phyloP scores from a whole-genome alignment of 208 protist genomes.

The Leishmania braziliensis region DNA sequence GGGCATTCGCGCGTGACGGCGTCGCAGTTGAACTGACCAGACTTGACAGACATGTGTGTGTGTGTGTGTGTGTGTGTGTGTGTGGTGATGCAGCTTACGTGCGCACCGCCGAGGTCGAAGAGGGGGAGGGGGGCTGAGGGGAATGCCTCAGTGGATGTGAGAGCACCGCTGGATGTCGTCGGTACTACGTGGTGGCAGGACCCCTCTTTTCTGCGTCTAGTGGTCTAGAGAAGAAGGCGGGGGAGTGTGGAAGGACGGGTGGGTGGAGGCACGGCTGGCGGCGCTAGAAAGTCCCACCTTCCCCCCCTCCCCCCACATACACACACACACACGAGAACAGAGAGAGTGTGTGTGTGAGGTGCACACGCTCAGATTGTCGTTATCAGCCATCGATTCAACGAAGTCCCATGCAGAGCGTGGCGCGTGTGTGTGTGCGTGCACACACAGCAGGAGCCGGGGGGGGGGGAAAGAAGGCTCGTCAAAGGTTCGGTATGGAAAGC shows the following conservation, averaged over 20 bases:
- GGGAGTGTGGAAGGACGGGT: neutral
- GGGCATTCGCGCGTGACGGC: conserved; percentile 60
- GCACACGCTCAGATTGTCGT: neutral
- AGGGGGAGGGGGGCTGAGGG: neutral
- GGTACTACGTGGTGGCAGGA: neutral
- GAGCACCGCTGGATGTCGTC: neutral
- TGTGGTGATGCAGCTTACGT: neutral
- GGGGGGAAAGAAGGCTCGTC: neutral
- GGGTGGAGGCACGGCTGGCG: neutral
- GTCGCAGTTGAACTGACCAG: conserved; percentile 67
- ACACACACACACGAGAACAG: neutral
- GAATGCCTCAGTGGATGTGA: neutral
- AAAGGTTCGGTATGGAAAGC: neutral
- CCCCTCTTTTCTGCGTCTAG: too few species aligned
- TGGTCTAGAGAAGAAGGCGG: neutral
- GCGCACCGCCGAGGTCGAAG: neutral
- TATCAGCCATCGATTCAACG: neutral
- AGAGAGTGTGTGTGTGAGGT: neutral
- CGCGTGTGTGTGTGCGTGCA: neutral
- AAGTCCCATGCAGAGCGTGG: neutral
- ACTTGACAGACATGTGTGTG: conserved; percentile 38
- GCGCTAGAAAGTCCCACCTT: too few species aligned
- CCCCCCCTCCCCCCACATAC: neutral
- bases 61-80: conserved; percentile 6
- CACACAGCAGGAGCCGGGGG: neutral